Evolutionary conservation across 352 stramenopile species (phyloP), one percentile per base, ranked within the genome.

Genomic region (Aphanomyces cochlioides): DNA sequence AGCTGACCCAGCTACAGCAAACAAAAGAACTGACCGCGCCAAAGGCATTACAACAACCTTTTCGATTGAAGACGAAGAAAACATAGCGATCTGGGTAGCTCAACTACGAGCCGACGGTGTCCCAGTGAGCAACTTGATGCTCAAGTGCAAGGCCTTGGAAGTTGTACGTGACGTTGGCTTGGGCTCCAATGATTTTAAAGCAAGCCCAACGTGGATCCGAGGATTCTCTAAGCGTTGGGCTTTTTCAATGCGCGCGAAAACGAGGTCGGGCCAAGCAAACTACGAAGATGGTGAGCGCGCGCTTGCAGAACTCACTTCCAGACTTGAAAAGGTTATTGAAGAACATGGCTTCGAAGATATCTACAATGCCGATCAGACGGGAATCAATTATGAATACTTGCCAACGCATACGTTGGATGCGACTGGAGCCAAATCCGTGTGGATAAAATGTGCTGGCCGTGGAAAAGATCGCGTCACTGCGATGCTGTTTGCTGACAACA

Each of bases 311-410:
- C 54, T 66, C 54, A 12, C 57, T 12, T 56, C 15, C 8, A 19
- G 19, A 19, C 8, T 66, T 37, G 8, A 1, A 43, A 12, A 19
- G 8, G 34, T 66, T n/a, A 47, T 66, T 19, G 7, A 66, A 2
- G 7, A 56, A 13, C 15, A 66, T 12, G 37, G n/a, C 2, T 58
- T 66, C 3, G 15, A 37, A 12, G n/a, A 19, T n/a, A 37, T 66
- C 34, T 78, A 67, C 66, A 81, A 78, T 47, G 76, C 73, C 0
- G 69, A 81, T 48, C 72, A 77, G 45, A 72, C 65, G 40, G 68
- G 64, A 1, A 56, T 79, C 0, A 75, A 67, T 40, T 75, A 80
- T 56, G 69, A 82, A 47, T 81, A 79, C 53, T 43, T 79, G 1
- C 70, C 74, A 0, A 75, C 73, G 64, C 70, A 67, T 8, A 80